These are phyloP conservation scores for Ascoidea rubescens DNA, from an alignment of 805 yeast species.

Conservation along the genomic window DNA sequence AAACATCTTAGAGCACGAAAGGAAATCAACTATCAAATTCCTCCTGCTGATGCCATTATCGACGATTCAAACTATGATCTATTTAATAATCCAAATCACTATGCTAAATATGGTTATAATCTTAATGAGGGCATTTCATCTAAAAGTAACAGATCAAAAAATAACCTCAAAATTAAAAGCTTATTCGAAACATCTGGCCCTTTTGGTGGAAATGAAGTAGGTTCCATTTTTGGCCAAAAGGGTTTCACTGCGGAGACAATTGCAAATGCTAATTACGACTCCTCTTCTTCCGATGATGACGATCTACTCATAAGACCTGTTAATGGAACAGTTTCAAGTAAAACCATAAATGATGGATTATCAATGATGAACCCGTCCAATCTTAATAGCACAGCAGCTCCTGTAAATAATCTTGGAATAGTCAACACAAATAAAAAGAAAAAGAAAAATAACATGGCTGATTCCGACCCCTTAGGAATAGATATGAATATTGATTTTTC, in stretches of 20 bases:
- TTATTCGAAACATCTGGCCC: conserved; percentile 94
- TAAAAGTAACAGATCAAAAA: conserved; percentile 15
- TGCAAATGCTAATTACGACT: conserved; percentile 16
- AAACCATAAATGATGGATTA: conserved; percentile 1
- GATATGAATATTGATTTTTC: conserved; percentile 76
- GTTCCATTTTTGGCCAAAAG: conserved; percentile 64
- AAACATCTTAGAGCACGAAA: conserved; percentile 18
- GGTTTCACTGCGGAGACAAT: conserved; percentile 20
- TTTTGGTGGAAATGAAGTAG: conserved; percentile 91
- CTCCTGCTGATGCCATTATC: conserved; percentile 10
- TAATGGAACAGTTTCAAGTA: conserved; percentile 6
- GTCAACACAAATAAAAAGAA: conserved; percentile 20
- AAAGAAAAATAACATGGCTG: conserved; percentile 58
- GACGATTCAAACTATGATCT: conserved; percentile 18
- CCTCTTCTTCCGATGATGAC: conserved; percentile 35
- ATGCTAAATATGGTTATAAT: conserved; percentile 13
- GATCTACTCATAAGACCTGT: conserved; percentile 17
- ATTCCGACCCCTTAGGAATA: conserved; percentile 86
- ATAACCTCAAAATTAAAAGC: conserved; percentile 24
- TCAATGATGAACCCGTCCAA: conserved; percentile 3
- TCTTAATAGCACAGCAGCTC: conserved; percentile 13
- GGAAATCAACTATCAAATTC: background rate
- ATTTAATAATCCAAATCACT: conserved; percentile 18
- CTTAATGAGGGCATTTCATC: conserved; percentile 10
- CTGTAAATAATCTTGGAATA: conserved; percentile 16